These are phyloP conservation scores for Aspergillus ibericus DNA, from an alignment of 2,329 filamentous ascomycete genomes.

Conservation along the genomic window DNA sequence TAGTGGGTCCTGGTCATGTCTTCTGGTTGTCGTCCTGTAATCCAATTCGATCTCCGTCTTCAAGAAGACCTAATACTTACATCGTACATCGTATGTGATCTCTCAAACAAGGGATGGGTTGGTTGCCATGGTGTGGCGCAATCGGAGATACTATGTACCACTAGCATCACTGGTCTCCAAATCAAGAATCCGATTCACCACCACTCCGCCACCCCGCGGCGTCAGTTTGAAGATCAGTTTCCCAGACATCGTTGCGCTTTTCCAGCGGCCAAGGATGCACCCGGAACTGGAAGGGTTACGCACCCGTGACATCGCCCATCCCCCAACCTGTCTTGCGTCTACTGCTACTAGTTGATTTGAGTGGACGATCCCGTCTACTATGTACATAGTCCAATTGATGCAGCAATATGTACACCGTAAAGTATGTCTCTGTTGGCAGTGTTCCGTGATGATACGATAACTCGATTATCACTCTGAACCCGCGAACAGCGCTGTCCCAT, in stretches of 20 bases:
- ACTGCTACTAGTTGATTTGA: not conserved
- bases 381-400: not conserved
- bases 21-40: not conserved
- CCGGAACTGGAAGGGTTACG: conserved; percentile 3
- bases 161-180: no score
- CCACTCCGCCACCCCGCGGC: no score
- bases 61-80: not conserved
- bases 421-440: not conserved
- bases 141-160: no score
- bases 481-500: not conserved
- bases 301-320: conserved; percentile 5
- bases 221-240: not conserved
- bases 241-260: not conserved
- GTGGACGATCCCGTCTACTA: not conserved
- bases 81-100: no score
- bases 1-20: not conserved
- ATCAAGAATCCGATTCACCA: no score
- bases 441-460: not conserved
- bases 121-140: not conserved
- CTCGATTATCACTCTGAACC: not conserved
- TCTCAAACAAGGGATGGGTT: not conserved
- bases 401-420: not conserved
- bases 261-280: not conserved
- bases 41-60: not conserved
- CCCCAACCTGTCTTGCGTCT: not conserved